phyloP scores from a whole-genome alignment of 495 filamentous ascomycete genomes.

The Penicillium riverlandense region DNA sequence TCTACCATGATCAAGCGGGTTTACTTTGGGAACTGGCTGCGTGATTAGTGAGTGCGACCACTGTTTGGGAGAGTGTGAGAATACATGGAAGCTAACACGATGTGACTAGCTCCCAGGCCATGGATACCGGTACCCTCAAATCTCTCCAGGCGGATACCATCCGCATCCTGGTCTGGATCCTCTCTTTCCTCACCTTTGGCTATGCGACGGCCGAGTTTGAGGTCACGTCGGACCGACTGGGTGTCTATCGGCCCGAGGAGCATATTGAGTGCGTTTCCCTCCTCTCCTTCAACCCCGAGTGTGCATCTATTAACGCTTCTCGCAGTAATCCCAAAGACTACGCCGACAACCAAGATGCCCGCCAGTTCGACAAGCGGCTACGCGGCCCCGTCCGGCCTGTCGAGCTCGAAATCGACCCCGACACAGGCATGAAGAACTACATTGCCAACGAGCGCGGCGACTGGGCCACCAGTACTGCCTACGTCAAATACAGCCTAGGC shows the following conservation, averaged over 20 bases:
- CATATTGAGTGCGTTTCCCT: constrained; percentile 59
- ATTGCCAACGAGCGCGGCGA: constrained; percentile 82
- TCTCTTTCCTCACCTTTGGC: constrained; percentile 87
- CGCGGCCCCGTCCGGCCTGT: constrained; percentile 63
- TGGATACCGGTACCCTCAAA: constrained; percentile 89
- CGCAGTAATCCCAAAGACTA: constrained; percentile 76
- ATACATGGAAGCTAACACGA: not conserved
- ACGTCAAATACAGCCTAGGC: constrained; percentile 75
- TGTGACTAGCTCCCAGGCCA: constrained; percentile 65
- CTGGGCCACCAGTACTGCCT: constrained; percentile 87
- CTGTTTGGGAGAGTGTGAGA: not conserved
- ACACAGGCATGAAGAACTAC: constrained; percentile 98
- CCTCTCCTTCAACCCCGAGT: not conserved
- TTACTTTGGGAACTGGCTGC: constrained; percentile 70
- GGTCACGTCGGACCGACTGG: constrained; percentile 84
- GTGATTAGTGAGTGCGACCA: constrained; percentile 33
- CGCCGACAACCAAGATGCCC: constrained; percentile 80
- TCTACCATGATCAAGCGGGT: constrained; percentile 80
- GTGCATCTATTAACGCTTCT: not conserved
- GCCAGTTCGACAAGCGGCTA: constrained; percentile 75
- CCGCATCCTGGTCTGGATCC: constrained; percentile 81
- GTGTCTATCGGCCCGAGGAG: constrained; percentile 90
- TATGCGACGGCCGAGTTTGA: constrained; percentile 98
- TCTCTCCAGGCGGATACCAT: constrained; percentile 86
- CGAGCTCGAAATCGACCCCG: constrained; percentile 75